Evolutionary conservation across 1,284 basidiomycete species (phyloP).

Genomic region (Boletus semigastroideus): DNA sequence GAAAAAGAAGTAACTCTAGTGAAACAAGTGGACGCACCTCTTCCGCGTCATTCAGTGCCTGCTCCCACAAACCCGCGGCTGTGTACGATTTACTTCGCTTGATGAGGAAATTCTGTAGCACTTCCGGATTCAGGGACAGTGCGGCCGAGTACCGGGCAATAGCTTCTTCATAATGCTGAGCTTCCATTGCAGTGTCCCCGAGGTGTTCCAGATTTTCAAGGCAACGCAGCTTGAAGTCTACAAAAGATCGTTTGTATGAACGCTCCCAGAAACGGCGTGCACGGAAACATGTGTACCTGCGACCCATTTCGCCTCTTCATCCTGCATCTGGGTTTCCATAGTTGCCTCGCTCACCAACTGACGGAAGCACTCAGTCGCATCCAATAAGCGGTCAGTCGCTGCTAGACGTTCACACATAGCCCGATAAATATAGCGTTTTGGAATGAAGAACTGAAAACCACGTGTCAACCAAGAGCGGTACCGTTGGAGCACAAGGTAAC

Average conservation of each 20-base stretch:
- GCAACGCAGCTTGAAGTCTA: not conserved
- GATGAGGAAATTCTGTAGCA: not conserved
- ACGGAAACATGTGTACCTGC: not conserved
- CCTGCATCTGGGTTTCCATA: not conserved
- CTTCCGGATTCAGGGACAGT: not conserved
- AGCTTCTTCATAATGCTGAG: not conserved
- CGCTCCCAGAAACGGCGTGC: too few relatives aligned
- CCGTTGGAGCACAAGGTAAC: not conserved
- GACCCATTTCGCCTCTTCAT: not conserved
- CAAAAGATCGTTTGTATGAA: not conserved
- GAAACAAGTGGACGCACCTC: not conserved
- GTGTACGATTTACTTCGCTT: constrained; percentile 7
- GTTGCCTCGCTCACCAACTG: not conserved
- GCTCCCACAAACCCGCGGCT: not conserved
- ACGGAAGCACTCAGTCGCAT: constrained; percentile 1
- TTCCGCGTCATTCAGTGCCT: constrained; percentile 10
- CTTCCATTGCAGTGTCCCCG: not conserved
- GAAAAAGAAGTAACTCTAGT: not conserved
- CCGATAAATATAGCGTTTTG: not conserved
- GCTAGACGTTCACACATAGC: constrained; percentile 2
- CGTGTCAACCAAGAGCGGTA: not conserved
- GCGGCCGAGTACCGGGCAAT: constrained; percentile 1
- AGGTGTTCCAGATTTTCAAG: not conserved
- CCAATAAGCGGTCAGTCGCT: not conserved
- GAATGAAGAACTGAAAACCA: not conserved